phyloP scores from a whole-genome alignment of 805 yeast genomes.

The Brettanomyces bruxellensis region DNA sequence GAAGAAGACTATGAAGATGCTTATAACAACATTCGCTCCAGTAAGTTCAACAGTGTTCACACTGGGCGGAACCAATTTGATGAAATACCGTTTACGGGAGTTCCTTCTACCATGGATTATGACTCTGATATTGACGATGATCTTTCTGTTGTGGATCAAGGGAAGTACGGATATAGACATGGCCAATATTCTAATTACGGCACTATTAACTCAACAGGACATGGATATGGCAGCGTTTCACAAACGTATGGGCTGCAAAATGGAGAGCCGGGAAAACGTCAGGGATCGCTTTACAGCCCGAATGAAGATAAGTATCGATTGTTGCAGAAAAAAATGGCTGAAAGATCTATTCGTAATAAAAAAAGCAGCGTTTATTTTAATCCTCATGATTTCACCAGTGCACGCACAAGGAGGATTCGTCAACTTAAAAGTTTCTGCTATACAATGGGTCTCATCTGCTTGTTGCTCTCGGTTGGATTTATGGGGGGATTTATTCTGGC shows the following conservation, averaged over 20 bases:
- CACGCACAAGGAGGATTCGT: conserved; percentile 19
- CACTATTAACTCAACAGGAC: conserved; percentile 1
- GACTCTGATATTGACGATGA: conserved; percentile 23
- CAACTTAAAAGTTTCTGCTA: conserved; percentile 29
- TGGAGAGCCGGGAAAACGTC: neutral
- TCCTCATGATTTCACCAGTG: conserved; percentile 29
- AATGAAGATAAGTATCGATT: neutral
- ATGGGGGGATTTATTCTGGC: conserved; percentile 79
- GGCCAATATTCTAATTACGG: conserved; percentile 1
- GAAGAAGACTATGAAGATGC: conserved; percentile 7
- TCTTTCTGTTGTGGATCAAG: conserved; percentile 5
- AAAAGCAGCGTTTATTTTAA: conserved; percentile 22
- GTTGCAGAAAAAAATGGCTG: neutral
- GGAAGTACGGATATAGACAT: conserved; percentile 5
- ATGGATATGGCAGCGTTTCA: neutral
- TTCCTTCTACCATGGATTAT: conserved; percentile 8
- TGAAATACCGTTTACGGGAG: neutral
- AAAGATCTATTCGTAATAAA: conserved; percentile 8
- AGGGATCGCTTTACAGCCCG: too few relatives aligned
- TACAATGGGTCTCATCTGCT: conserved; percentile 34
- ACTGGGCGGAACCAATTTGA: neutral
- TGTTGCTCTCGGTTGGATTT: conserved; percentile 65
- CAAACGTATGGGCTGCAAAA: neutral
- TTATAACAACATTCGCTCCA: conserved; percentile 1
- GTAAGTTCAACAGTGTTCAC: neutral